phyloP scores from a whole-genome alignment of 1,284 basidiomycete species.

The Moesziomyces antarcticus region DNA sequence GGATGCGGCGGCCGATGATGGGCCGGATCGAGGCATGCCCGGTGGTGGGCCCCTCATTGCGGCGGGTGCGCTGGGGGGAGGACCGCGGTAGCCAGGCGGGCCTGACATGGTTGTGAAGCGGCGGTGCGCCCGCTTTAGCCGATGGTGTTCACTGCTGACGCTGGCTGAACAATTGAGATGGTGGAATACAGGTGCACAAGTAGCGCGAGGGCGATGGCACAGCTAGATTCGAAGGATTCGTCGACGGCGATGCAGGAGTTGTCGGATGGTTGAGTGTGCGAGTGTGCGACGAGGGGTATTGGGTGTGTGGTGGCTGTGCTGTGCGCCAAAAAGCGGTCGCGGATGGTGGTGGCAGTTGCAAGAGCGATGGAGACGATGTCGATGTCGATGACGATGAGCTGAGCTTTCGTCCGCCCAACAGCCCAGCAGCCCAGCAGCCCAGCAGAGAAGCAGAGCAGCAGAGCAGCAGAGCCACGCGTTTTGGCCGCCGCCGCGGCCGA shows the following conservation, averaged over 20 bases:
- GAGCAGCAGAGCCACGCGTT: too few relatives aligned
- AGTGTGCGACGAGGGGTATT: too few relatives aligned
- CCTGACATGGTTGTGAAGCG: slow-evolving; percentile 42
- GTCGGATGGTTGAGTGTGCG: too few relatives aligned
- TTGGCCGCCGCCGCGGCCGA: neutral
- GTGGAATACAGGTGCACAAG: neutral
- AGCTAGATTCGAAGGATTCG: neutral
- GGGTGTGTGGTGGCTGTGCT: too few relatives aligned
- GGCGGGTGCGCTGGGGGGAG: slow-evolving; percentile 46
- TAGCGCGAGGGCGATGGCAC: neutral
- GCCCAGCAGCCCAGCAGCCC: too few relatives aligned
- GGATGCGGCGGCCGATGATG: slow-evolving; percentile 8
- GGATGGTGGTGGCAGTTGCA: too few relatives aligned
- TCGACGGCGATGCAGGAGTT: too few relatives aligned
- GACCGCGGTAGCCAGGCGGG: slow-evolving; percentile 50
- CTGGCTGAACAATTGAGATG: neutral
- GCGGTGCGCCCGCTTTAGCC: slow-evolving; percentile 1
- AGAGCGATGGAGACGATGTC: too few relatives aligned
- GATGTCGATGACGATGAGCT: too few relatives aligned
- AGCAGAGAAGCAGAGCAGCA: too few relatives aligned
- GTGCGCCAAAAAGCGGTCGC: too few relatives aligned
- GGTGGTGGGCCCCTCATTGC: slow-evolving; percentile 48
- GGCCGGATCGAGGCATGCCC: slow-evolving; percentile 33
- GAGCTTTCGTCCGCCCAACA: too few relatives aligned
- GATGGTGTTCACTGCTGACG: neutral